These are phyloP conservation scores for Apophysomyces sp. DNA, from an alignment of 371 early-diverging fungal species.

Conservation along the genomic window DNA sequence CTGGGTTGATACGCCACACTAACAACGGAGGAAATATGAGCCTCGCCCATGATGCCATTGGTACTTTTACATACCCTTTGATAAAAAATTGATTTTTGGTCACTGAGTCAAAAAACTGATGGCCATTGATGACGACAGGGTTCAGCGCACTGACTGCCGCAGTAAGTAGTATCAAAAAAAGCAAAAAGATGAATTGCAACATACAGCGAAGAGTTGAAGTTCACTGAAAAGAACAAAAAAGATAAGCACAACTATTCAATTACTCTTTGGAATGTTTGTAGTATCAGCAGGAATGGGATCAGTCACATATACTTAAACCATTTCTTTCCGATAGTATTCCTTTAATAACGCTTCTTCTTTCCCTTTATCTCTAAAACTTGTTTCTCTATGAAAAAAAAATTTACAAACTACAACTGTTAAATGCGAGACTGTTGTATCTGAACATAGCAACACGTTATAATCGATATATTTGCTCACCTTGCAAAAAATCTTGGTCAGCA, in stretches of 20 bases:
- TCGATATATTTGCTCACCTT: too few species aligned
- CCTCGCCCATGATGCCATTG: background rate
- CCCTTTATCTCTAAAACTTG: background rate
- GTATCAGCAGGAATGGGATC: background rate
- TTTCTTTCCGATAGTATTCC: background rate
- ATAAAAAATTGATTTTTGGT: slow-evolving; percentile 77
- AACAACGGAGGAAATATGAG: background rate
- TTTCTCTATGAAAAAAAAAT: too few species aligned
- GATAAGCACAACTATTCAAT: too few species aligned
- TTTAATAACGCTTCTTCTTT: background rate
- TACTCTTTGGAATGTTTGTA: background rate
- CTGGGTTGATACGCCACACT: slow-evolving; percentile 78
- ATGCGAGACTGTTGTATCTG: too few species aligned
- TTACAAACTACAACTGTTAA: too few species aligned
- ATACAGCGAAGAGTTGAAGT: background rate
- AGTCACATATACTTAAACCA: background rate
- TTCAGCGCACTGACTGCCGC: slow-evolving; percentile 40
- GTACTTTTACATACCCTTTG: slow-evolving; percentile 54
- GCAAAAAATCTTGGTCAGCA: too few species aligned
- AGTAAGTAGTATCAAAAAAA: background rate
- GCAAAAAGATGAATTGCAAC: background rate
- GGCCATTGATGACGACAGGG: slow-evolving; percentile 67
- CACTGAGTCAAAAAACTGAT: slow-evolving; percentile 71
- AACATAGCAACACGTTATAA: too few species aligned
- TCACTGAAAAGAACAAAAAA: background rate